Conservation (phyloP, 352 stramenopile species). For the Blastocystis hominis region DNA sequence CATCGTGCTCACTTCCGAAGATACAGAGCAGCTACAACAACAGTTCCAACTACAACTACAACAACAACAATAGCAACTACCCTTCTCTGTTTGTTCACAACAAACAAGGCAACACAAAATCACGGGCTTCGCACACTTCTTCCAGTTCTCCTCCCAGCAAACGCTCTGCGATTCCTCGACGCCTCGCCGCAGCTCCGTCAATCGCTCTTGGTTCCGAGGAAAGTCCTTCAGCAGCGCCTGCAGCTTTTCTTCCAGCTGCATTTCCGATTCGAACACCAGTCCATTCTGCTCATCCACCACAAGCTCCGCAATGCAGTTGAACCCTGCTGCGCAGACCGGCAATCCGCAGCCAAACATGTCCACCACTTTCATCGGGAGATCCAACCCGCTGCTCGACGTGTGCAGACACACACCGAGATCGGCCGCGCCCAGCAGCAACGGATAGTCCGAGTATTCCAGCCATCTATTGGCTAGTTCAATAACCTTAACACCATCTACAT, state of each 20-base stretch:
- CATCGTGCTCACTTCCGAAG: background rate
- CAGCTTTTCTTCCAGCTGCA: conserved; percentile 58
- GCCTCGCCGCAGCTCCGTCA: conserved; percentile 41
- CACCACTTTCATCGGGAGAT: conserved; percentile 98
- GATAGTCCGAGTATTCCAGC: conserved; percentile 90
- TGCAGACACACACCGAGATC: conserved; percentile 96
- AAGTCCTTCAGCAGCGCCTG: conserved; percentile 44
- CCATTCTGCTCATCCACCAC: conserved; percentile 83
- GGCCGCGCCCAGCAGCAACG: conserved; percentile 79
- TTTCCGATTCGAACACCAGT: conserved; percentile 61
- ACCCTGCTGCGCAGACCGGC: conserved; percentile 87
- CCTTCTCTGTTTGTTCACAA: background rate
- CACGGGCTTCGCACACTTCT: conserved; percentile 17
- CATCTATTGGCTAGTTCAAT: conserved; percentile 65
- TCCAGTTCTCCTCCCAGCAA: conserved; percentile 58
- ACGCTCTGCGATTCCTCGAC: background rate
- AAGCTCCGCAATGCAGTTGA: conserved; percentile 87
- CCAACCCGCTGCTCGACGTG: conserved; percentile 89
- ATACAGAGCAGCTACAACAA: background rate
- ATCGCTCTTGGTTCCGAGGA: background rate
- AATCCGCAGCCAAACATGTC: conserved; percentile 95
- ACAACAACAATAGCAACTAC: background rate
- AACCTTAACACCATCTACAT: conserved; percentile 61
- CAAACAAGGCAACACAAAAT: background rate
- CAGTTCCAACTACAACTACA: background rate